Evolutionary conservation across 2,329 filamentous ascomycete genomes (phyloP), one percentile per base, ranked within the genome.

Genomic region (Claviceps arundinis): DNA sequence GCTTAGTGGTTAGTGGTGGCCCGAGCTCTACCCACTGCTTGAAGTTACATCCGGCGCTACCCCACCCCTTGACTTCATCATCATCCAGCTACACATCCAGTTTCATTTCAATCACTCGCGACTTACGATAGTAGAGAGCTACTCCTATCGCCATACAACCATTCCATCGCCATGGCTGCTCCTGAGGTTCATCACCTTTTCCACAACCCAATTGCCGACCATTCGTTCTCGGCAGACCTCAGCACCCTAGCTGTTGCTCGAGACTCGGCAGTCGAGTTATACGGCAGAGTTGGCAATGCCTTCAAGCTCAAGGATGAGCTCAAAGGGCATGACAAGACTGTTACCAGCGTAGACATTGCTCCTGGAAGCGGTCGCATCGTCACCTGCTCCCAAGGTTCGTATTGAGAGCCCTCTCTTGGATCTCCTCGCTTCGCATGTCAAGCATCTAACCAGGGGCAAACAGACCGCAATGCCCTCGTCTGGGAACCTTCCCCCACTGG

Each of bases 111-210:
- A 52, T 40, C 49, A 19, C 17, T 19, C 19, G n/a, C 17, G 8
- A 19, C n/a, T 42, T 42, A 74, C 80, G 87, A 78, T 93, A 96
- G 93, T 97, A 85, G 93, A 97, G 93, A 95, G 89, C 81, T 87
- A 68, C 69, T 72, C 69, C 69, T 72, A 71, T 70, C 65, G 68
- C 60, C 57, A 48, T 26, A 49, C 11, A 40, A 55, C 54, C 38
- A 16, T 50, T 47, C 48, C 50, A 17, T 57, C 68, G 77, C 50
- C 55, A 97, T 97, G 91, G 76, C 87, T 52, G 69, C 84, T 55
- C 88, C 90, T 58, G 88, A 97, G 77, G 87, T 95, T 54, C 89
- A 97, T 72, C 90, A 97, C 65, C 85, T 98, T 59, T 98, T 98
- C 74, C 89, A 97, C 74, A 82, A 85, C 61, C 89, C 91, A 56